Evolutionary conservation across 441 rosid species (phyloP), one percentile per base, ranked within the genome.

Genomic region (Mallotus japonicus): DNA sequence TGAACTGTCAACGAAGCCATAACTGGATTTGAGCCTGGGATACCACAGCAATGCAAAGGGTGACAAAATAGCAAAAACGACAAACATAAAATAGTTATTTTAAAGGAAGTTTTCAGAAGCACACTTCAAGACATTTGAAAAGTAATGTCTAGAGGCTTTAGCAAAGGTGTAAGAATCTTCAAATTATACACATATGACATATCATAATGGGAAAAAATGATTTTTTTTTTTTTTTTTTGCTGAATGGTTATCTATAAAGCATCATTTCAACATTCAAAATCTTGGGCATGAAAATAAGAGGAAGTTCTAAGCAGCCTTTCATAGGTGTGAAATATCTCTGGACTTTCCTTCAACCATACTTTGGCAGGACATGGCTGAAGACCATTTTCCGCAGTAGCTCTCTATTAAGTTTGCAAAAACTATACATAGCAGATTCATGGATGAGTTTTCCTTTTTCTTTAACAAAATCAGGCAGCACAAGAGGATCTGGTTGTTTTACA

Each of bases 271-370:
- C 3, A 49, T 32, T 68, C 20, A 37, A 12, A 19, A 40, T 69
- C 51, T 20, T 57, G 63, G 63, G n/a, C 46, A 56, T 34, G 53
- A 56, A 69, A 32, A 24, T 32, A 69, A 55, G 47, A 37, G 14
- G 60, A 68, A 24, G 5, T 5, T 34, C 22, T 37, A 55, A 40
- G 51, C 49, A 68, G 6, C 32, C 51, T 13, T 8, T 34, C 47
- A 34, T 55, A 42, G 15, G 9, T 12, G 17, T n/a, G 32, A 4
- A 42, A 40, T 63, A 40, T 16, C 64, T 60, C 64, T n/a, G 34
- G 17, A 54, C 20, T 16, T 54, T 9, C 19, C 2, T 28, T 57
- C 65, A 40, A 60, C 49, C 58, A 71, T 40, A 19, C 22, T 47
- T 59, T 28, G 15, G 65, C 44, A 71, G 44, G 67, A 32, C 32